Percentiles rank a stretch among this genome's conserved stretches.
Conservation (phyloP, 78 protist genomes). For the Bodo saltans region DNA sequence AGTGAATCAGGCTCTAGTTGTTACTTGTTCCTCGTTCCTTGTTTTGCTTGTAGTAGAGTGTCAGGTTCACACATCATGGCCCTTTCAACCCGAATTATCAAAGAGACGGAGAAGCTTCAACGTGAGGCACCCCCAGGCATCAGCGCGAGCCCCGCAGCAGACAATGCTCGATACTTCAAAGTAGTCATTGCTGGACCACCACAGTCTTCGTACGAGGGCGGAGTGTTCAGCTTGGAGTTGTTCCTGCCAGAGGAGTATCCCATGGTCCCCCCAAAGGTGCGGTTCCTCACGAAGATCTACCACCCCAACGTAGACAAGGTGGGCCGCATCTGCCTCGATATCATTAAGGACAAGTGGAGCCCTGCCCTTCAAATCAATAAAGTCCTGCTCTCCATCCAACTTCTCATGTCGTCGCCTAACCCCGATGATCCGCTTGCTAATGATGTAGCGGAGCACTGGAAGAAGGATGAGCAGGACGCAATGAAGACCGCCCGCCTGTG, state of each 20-base stretch:
- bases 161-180: constrained; percentile 83
- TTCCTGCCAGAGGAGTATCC: constrained; percentile 94
- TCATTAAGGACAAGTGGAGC: constrained; percentile 97
- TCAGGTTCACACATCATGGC: background rate
- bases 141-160: constrained; percentile 71
- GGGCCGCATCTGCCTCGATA: constrained; percentile 96
- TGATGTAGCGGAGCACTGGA: constrained; percentile 47
- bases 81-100: constrained; percentile 11
- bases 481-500: background rate
- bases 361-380: constrained; percentile 96
- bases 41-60: too few relatives aligned
- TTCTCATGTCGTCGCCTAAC: constrained; percentile 76
- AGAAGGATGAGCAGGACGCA: constrained; percentile 11
- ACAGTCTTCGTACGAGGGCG: constrained; percentile 84
- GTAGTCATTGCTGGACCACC: constrained; percentile 81
- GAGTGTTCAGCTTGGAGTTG: constrained; percentile 85
- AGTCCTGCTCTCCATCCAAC: constrained; percentile 86
- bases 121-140: constrained; percentile 77
- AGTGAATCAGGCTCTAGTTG: too few relatives aligned
- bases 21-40: too few relatives aligned
- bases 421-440: constrained; percentile 90
- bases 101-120: constrained; percentile 40
- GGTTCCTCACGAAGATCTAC: constrained; percentile 81
- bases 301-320: constrained; percentile 97
- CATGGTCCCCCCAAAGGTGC: constrained; percentile 89